These are phyloP conservation scores for Eucalyptus sp. DNA, from an alignment of 345 rosid species.

Conservation along the genomic window DNA sequence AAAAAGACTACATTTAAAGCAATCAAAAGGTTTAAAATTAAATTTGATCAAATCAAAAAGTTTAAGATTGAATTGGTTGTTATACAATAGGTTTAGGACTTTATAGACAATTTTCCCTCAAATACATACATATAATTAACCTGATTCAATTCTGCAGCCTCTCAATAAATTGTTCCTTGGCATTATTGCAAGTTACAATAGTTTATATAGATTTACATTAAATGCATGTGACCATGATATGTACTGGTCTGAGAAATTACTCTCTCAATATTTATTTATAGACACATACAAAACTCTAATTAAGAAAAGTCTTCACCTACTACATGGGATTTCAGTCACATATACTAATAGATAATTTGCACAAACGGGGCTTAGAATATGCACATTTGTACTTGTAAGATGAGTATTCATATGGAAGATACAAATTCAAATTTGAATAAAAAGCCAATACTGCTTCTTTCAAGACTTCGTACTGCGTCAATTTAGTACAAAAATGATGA, in stretches of 20 bases:
- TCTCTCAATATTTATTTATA: not conserved
- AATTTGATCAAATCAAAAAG: not conserved
- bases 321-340: not conserved
- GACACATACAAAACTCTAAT: not conserved
- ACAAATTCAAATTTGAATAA: not conserved
- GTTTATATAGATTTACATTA: not conserved
- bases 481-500: not conserved
- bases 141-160: not conserved
- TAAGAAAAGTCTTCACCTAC: not conserved
- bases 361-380: not conserved
- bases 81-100: not conserved
- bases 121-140: not conserved
- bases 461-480: not conserved
- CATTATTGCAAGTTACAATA: not conserved
- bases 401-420: not conserved
- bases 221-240: not conserved
- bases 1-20: not conserved
- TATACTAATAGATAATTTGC: not conserved
- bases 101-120: not conserved
- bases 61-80: rapidly evolving
- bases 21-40: not conserved
- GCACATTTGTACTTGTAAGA: not conserved
- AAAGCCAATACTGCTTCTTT: not conserved
- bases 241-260: not conserved
- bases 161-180: not conserved